Base-by-base conservation (phyloP, 495 filamentous ascomycete genomes). In the Aspergillus campestris region DNA sequence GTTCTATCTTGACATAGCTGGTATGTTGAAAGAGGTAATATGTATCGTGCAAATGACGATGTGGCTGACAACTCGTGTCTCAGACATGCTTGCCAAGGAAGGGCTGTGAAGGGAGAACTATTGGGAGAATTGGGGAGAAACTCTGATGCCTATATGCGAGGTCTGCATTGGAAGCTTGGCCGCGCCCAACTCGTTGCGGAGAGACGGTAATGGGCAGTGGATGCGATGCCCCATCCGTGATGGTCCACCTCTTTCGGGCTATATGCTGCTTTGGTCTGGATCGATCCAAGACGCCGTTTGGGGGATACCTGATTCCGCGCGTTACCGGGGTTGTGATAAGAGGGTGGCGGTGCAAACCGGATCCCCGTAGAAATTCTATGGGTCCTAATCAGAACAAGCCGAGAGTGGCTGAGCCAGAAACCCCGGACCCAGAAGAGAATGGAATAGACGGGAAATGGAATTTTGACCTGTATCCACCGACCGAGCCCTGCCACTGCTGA, bases 1-100 rank as follows among this genome's bases (percentile, higher is more conserved):
- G 0, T 95, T 97, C 56, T 97, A 97, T 58, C 78, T 95, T 28
- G 85, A 84, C 53, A 92, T 96, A 61, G 82, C 83, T 44, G 82
- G 82, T 84, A 70, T 55, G 75, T 53, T 36, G 31, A 3, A 34
- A 43, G 10, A 36, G 15, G 27, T 35, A 38, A 38, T 14, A 39
- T 41, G 15, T 38, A 27, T 37, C 42, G 40, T 45, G 0, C 8
- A 35, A 29, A 8, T 27, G 11, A 24, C 7, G 15, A 10, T 43
- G 35, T 36, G 37, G 28, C 40, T 50, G 38, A 42, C 44, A 9
- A 40, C 12, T 2, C 12, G 11, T 31, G 39, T 31, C 36, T 5
- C 37, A 66, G 63, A 67, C 31, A 67, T 65, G 64, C 57, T 67
- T 32, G 64, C 64, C 13, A 62, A 61, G 52, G 62, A 67, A 39